These are phyloP conservation scores for Prunus campanulata DNA, from an alignment of 306 rosid genomes.

Conservation along the genomic window DNA sequence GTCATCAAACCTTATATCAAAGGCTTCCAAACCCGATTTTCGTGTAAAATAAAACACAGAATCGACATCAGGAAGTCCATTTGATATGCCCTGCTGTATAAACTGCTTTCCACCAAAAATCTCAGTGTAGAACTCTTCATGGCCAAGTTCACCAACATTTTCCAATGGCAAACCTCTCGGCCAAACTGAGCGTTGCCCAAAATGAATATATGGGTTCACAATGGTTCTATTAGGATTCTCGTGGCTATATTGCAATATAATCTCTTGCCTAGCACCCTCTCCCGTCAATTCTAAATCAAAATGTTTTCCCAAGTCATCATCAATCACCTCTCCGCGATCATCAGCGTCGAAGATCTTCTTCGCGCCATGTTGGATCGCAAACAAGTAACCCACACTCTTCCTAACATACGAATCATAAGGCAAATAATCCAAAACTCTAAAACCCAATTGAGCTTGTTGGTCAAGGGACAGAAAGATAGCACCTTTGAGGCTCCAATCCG, in stretches of 20 bases:
- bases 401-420: conserved; percentile 91
- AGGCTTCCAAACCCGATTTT: conserved; percentile 75
- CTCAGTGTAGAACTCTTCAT: conserved; percentile 87
- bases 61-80: conserved; percentile 96
- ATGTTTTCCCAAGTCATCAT: conserved; percentile 83
- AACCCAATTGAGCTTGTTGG: conserved; percentile 74
- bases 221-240: conserved; percentile 79
- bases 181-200: conserved; percentile 98
- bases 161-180: conserved; percentile 97
- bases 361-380: conserved; percentile 94
- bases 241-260: conserved; percentile 80
- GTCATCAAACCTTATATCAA: conserved; percentile 78
- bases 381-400: conserved; percentile 88
- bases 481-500: conserved; percentile 90
- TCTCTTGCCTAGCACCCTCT: conserved; percentile 75
- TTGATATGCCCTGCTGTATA: conserved; percentile 88
- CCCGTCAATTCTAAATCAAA: conserved; percentile 87
- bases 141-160: conserved; percentile 81
- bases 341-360: conserved; percentile 91
- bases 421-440: conserved; percentile 74
- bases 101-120: conserved; percentile 91
- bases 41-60: conserved; percentile 90
- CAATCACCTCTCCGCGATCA: conserved; percentile 89
- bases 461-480: conserved; percentile 83
- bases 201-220: conserved; percentile 88